Evolutionary conservation across 495 filamentous ascomycete species (phyloP).

Genomic region (Hypoxylon intermedium): DNA sequence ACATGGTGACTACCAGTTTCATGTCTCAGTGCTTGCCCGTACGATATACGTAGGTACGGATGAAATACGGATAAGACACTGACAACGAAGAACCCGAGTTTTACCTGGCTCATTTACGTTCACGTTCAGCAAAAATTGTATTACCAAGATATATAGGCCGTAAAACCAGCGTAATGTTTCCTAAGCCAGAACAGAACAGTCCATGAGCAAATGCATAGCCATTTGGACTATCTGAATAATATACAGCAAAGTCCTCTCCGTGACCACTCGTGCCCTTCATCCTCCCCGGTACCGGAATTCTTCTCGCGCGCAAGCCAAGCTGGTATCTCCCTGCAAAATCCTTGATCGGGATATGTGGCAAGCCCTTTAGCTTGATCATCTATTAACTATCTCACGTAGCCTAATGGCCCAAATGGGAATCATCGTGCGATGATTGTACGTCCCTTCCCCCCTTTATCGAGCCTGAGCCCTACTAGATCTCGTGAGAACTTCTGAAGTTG

Average conservation of each 20-base stretch:
- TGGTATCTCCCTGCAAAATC: slow-evolving; percentile 28
- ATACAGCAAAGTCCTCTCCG: slow-evolving; percentile 44
- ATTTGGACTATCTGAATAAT: slow-evolving; percentile 47
- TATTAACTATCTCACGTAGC: slow-evolving; percentile 39
- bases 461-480: slow-evolving; percentile 37
- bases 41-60: too few relatives aligned
- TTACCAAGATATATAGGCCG: background rate
- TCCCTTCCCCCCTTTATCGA: slow-evolving; percentile 10
- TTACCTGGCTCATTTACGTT: background rate
- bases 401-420: slow-evolving; percentile 15
- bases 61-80: too few relatives aligned
- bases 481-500: slow-evolving; percentile 34
- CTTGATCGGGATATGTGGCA: slow-evolving; percentile 2
- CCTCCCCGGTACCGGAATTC: slow-evolving; percentile 23
- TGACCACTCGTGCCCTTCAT: slow-evolving; percentile 34
- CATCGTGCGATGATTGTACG: slow-evolving; percentile 8
- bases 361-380: slow-evolving; percentile 24
- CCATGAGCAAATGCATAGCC: slow-evolving; percentile 34
- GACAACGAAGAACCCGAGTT: background rate
- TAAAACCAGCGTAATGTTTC: slow-evolving; percentile 4
- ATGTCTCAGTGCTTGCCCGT: background rate
- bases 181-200: slow-evolving; percentile 13
- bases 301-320: slow-evolving; percentile 30
- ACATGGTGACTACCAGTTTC: background rate
- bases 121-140: background rate